Percentiles rank a stretch among this genome's conserved stretches.
Evolutionary conservation across 495 filamentous ascomycete species (phyloP).

Genomic region (Talaromyces liani): DNA sequence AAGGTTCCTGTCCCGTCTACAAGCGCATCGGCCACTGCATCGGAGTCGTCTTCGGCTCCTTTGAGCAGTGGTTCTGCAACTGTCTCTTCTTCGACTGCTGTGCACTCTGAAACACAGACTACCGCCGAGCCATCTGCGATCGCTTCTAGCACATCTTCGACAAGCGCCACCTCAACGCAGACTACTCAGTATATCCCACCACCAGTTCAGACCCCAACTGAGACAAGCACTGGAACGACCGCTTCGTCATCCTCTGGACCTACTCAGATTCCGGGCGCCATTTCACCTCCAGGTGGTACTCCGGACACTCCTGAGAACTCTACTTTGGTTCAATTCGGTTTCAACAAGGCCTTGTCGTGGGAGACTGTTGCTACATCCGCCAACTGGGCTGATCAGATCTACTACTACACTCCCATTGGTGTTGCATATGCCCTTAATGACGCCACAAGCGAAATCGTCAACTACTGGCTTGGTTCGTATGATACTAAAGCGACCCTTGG

Average conservation of each 20-base stretch:
- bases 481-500: constrained; percentile 62
- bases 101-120: constrained; percentile 12
- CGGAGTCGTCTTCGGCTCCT: background rate
- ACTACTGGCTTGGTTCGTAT: constrained; percentile 70
- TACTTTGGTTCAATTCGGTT: constrained; percentile 75
- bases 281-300: constrained; percentile 56
- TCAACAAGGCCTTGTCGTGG: constrained; percentile 73
- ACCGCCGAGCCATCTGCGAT: constrained; percentile 17
- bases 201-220: constrained; percentile 22
- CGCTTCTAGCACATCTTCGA: constrained; percentile 30
- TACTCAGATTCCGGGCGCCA: constrained; percentile 61
- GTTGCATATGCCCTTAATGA: constrained; percentile 59
- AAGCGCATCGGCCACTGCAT: background rate
- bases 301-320: constrained; percentile 51
- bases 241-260: constrained; percentile 42
- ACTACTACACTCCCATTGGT: constrained; percentile 68
- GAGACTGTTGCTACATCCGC: constrained; percentile 63
- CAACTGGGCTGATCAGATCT: constrained; percentile 78
- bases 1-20: background rate
- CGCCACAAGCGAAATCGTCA: constrained; percentile 42
- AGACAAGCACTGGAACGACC: constrained; percentile 14
- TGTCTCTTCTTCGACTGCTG: constrained; percentile 12
- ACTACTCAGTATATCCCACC: constrained; percentile 29
- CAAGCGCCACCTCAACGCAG: constrained; percentile 33
- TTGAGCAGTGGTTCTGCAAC: constrained; percentile 14